Percentiles rank a stretch among this genome's conserved stretches.
Evolutionary conservation across 192 early-diverging fungal species (phyloP).

Genomic region (Entophlyctis luteolus): DNA sequence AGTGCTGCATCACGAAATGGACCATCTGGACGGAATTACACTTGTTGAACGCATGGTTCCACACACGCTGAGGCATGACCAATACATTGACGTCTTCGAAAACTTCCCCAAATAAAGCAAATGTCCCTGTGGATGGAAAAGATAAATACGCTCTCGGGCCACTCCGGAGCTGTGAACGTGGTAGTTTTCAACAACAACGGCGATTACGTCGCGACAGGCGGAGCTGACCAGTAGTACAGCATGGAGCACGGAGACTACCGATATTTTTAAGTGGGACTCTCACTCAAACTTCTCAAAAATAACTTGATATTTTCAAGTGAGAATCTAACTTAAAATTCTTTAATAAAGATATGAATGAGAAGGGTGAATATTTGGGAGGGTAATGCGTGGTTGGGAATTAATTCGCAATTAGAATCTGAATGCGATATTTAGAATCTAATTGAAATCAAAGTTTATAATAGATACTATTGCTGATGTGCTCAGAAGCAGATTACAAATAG

Average conservation of each 20-base stretch:
- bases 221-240: conserved; percentile 57
- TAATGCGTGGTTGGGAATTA: not conserved
- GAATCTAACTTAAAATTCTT: not conserved
- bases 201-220: conserved; percentile 77
- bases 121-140: too few relatives aligned
- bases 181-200: conserved; percentile 67
- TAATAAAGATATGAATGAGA: not conserved
- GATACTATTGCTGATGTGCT: too few relatives aligned
- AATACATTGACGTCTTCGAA: conserved; percentile 28
- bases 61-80: conserved; percentile 44
- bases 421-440: not conserved
- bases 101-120: too few relatives aligned
- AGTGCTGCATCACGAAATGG: conserved; percentile 50
- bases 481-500: too few relatives aligned
- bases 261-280: not conserved
- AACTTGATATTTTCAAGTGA: not conserved
- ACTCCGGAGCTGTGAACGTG: conserved; percentile 67
- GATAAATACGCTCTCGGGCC: conserved; percentile 47
- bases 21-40: conserved; percentile 47
- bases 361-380: too few relatives aligned
- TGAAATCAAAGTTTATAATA: not conserved
- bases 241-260: not conserved
- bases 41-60: conserved; percentile 42
- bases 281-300: not conserved
- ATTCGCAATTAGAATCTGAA: not conserved